Evolutionary conservation across 2,329 filamentous ascomycete species (phyloP), one percentile per base, ranked within the genome.

Genomic region (Aspergillaceae sp.): DNA sequence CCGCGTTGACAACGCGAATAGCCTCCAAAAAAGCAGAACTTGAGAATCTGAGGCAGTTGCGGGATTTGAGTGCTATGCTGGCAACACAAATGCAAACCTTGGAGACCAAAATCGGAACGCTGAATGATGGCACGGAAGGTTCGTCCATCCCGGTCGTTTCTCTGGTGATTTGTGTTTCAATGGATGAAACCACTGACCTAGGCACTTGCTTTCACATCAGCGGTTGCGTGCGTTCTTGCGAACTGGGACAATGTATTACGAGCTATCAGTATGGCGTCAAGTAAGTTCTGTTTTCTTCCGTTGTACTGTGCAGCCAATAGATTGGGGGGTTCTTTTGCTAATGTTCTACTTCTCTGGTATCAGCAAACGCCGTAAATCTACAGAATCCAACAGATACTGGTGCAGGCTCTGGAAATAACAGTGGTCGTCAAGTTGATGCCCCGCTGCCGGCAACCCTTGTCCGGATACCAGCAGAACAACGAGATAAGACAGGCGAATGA

Each of bases 391-490:
- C 46, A 45, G 46, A 49, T 7, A 46, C 52, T 48, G 49, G 48
- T 44, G 19, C 53, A 41, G 40, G 19, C 19, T 10, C 47, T 38
- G 51, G 42, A 28, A 41, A 43, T 10, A 43, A 50, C 4, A 44
- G 91, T 82, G 60, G 91, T 77, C 56, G 86, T 73, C 76, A 86
- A 79, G 72, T 90, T 89, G 59, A 94, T 28, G 43, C 54, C 41
- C 51, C 51, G 26, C 54, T 71, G 29, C 68, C 68, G 44, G 63
- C 67, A 41, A 69, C 68, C 7, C 54, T 72, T 47, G 69, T 72
- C 48, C 65, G 69, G 48, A 70, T 72, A 48, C 67, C 69, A 37
- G 59, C 60, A 42, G 60, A 63, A 41, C 53, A 54, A 51, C 47
- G 49, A 42, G 55, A 55, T 34, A 53, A 56, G 30, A 50, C 32